Evolutionary conservation across 2,329 filamentous ascomycete genomes (phyloP).

Genomic region (Fusarium buharicum): DNA sequence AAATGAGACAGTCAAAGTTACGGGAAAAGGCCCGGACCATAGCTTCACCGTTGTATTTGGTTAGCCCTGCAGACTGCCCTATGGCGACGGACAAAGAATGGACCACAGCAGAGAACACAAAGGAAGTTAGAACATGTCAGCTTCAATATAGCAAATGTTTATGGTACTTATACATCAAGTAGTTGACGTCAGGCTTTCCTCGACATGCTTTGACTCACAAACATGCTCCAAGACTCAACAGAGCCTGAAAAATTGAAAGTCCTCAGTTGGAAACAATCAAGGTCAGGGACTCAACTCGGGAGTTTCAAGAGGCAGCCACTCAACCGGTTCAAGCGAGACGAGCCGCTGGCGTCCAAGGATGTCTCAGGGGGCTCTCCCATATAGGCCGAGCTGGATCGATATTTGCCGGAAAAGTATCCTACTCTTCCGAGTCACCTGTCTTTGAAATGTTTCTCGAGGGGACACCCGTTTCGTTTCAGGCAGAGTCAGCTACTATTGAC

Average conservation of each 20-base stretch:
- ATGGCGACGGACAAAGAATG: constrained; percentile 10
- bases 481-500: constrained; percentile 30
- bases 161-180: background rate
- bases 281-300: background rate
- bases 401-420: constrained; percentile 12
- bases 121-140: background rate
- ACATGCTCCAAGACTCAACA: background rate
- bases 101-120: background rate
- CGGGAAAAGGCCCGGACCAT: constrained; percentile 1
- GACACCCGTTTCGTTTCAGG: constrained; percentile 40
- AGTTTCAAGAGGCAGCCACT: constrained; percentile 3
- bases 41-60: background rate
- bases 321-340: constrained; percentile 28
- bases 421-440: constrained; percentile 6
- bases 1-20: constrained; percentile 12
- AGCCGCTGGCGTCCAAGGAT: constrained; percentile 21
- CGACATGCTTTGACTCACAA: background rate
- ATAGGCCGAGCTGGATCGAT: constrained; percentile 12
- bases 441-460: constrained; percentile 31
- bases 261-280: constrained; percentile 1
- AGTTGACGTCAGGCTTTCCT: background rate
- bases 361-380: constrained; percentile 37
- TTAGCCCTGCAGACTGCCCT: background rate
- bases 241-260: background rate
- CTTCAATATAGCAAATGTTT: background rate